These are phyloP conservation scores for Rhizopogon rudus DNA, from an alignment of 768 basidiomycete species.

Conservation along the genomic window DNA sequence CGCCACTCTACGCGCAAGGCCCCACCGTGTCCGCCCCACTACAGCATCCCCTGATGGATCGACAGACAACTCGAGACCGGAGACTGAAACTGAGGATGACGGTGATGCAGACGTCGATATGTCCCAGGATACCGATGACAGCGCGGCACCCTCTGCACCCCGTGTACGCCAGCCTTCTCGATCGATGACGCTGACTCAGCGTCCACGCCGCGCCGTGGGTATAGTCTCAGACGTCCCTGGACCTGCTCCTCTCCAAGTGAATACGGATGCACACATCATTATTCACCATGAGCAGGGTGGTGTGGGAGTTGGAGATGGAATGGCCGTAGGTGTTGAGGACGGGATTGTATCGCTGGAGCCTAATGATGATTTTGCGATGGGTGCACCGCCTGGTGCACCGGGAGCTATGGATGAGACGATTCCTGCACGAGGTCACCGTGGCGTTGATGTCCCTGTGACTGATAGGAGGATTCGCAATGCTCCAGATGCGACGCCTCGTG, in stretches of 20 bases:
- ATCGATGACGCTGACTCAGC: constrained; percentile 27
- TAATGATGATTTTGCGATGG: constrained; percentile 89
- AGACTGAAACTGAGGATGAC: constrained; percentile 79
- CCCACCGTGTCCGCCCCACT: constrained; percentile 24
- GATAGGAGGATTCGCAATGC: constrained; percentile 33
- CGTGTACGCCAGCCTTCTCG: constrained; percentile 26
- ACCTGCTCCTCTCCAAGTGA: constrained; percentile 32
- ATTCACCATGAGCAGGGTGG: constrained; percentile 42
- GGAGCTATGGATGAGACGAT: constrained; percentile 55
- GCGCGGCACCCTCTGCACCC: constrained; percentile 16
- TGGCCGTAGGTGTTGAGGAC: constrained; percentile 56
- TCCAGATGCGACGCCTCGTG: constrained; percentile 61
- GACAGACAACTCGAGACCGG: constrained; percentile 51
- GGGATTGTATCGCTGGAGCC: constrained; percentile 72
- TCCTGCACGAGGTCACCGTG: constrained; percentile 21
- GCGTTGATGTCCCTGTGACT: constrained; percentile 19
- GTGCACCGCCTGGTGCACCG: constrained; percentile 87
- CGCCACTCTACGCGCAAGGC: constrained; percentile 24
- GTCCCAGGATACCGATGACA: constrained; percentile 31
- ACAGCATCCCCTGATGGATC: constrained; percentile 38
- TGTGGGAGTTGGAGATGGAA: constrained; percentile 36
- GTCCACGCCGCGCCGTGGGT: constrained; percentile 40
- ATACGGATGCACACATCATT: constrained; percentile 46
- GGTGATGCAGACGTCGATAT: constrained; percentile 52
- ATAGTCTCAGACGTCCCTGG: constrained; percentile 38